Evolutionary conservation across 768 basidiomycete genomes (phyloP), one percentile per base, ranked within the genome.

Genomic region (Leucosporidium scottii): DNA sequence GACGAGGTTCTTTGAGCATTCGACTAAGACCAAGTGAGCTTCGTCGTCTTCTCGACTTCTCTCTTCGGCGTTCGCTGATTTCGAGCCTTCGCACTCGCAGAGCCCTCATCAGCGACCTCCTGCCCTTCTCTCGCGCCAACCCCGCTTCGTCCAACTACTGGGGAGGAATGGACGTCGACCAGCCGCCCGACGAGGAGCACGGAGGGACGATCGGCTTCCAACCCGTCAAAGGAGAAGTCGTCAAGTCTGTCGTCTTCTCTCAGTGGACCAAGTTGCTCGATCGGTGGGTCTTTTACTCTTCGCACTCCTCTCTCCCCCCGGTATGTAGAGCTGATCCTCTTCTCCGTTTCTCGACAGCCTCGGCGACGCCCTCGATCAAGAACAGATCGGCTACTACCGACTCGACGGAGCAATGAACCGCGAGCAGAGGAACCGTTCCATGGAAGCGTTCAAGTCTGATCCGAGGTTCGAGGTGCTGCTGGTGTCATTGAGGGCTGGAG

Each of bases 341-440:
- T 93, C 3, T 0, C 4, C 30, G 1, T 31, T 2, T 28, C 31
- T 59, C 21, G 20, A 91, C 74, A 80, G 62, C 67, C 77, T 72
- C 70, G 76, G 76, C 65, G 74, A 74, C 31, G 71, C 73, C 3
- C 85, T 93, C 48, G 90, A 92, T 79, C 90, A 91, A 86, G 85
- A 87, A 15, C 83, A 85, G 31, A 99, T 99, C 76, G 85, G 84
- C 30, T 96, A 91, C 77, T 89, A 93, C 73, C 87, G 96, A 59
- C 80, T 99, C 53, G 96, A 99, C 78, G 96, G 96, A 1, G 93
- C 91, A 4, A 99, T 99, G 96, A 93, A 90, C 77, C 87, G 94
- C 58, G 93, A 96, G 62, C 93, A 94, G 63, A 86, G 96, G 23
- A 88, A 86, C 18, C 84, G 84, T 63, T 90, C 96, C 5, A 93